phyloP scores from a whole-genome alignment of 129 eudicot genomes.

The Tanacetum coccineum region DNA sequence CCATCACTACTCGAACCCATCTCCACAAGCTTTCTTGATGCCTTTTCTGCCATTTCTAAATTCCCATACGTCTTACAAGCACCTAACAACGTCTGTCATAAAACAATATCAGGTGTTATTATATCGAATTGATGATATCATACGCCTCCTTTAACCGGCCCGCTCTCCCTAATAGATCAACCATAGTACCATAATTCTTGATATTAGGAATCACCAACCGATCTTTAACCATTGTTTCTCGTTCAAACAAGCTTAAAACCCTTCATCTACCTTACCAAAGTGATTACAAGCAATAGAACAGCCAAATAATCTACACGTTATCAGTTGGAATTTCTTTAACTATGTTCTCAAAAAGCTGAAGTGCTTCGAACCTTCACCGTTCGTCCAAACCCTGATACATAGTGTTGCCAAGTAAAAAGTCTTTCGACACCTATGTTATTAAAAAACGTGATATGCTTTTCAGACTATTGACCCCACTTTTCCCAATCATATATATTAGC shows the following conservation, averaged over 20 bases:
- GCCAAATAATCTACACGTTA: conserved; percentile 56
- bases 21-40: conserved; percentile 70
- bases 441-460: conserved; percentile 55
- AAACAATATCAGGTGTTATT: conserved; percentile 60
- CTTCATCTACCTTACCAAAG: conserved; percentile 78
- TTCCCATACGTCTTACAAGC: conserved; percentile 78
- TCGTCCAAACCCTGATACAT: conserved; percentile 79
- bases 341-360: conserved; percentile 49
- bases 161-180: conserved; percentile 80
- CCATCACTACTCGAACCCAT: conserved; percentile 83
- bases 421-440: conserved; percentile 42
- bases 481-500: conserved; percentile 75
- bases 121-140: conserved; percentile 53
- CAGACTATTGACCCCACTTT: conserved; percentile 82
- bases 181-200: conserved; percentile 84
- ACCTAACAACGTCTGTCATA: conserved; percentile 87
- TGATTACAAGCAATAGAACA: conserved; percentile 78
- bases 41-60: conserved; percentile 76
- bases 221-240: conserved; percentile 39
- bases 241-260: conserved; percentile 51
- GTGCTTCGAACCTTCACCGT: conserved; percentile 63
- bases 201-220: conserved; percentile 47
- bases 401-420: conserved; percentile 73
- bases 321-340: conserved; percentile 34
- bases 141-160: conserved; percentile 73